A percentile compares a stretch with the other conserved stretches of the same genome.
These are phyloP conservation scores for Lichtheimia corymbifera DNA, from an alignment of 371 early-diverging fungal genomes.

Conservation along the genomic window DNA sequence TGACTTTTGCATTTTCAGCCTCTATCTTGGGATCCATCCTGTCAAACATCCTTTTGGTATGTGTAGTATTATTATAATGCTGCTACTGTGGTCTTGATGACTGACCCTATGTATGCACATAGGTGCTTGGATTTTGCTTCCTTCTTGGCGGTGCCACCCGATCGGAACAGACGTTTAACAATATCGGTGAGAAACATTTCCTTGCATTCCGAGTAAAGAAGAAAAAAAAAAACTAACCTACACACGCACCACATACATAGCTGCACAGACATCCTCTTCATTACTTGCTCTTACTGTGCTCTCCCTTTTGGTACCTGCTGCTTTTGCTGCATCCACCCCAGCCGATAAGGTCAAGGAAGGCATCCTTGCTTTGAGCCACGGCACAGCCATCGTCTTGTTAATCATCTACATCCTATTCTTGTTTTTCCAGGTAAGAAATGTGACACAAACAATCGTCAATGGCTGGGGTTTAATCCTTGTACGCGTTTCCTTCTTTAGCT, in stretches of 20 bases:
- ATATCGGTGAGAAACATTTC: slow-evolving; percentile 50
- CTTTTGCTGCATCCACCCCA: slow-evolving; percentile 54
- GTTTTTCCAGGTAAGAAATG: slow-evolving; percentile 63
- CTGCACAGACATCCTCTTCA: slow-evolving; percentile 78
- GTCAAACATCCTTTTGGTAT: slow-evolving; percentile 77
- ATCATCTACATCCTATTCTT: slow-evolving; percentile 74
- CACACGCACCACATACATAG: slow-evolving; percentile 18
- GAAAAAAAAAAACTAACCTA: not conserved
- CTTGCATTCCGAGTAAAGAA: not conserved
- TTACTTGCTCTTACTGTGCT: slow-evolving; percentile 75
- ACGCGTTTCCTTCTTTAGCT: slow-evolving; percentile 41
- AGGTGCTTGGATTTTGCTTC: slow-evolving; percentile 78
- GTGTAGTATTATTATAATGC: not conserved
- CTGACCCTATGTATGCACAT: not conserved
- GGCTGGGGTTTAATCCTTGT: not conserved
- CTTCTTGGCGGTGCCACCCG: slow-evolving; percentile 73
- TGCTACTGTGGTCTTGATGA: not conserved
- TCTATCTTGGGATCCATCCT: slow-evolving; percentile 86
- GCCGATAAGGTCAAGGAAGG: slow-evolving; percentile 37
- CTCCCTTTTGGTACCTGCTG: slow-evolving; percentile 80
- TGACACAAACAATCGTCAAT: not conserved
- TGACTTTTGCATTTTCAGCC: slow-evolving; percentile 31
- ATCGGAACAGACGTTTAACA: slow-evolving; percentile 72
- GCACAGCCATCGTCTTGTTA: slow-evolving; percentile 74
- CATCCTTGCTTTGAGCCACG: slow-evolving; percentile 64